Evolutionary conservation across 1,284 basidiomycete species (phyloP), one percentile per base, ranked within the genome.

Genomic region (Naganishia albida): DNA sequence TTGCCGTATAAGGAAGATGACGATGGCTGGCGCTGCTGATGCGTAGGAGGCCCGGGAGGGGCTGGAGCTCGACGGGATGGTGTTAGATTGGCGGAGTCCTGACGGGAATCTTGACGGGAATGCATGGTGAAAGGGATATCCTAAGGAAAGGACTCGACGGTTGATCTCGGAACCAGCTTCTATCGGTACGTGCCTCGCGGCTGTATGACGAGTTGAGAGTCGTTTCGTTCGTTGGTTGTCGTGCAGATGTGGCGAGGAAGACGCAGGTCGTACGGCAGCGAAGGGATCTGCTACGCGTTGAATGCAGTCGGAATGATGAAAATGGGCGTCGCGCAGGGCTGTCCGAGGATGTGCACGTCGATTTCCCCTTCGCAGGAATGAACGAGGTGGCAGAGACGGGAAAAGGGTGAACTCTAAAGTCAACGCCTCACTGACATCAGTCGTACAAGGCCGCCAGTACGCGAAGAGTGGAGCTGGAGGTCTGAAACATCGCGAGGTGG

Each of bases 41-140:
- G 57, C 23, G 23, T 28, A 13, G 39, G 54, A 28, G 57, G 25
- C 34, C 34, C 34, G 39, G 44, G 46, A 28, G 57, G 57, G 3
- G 57, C 57, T 28, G 64, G 64, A 13, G 66, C 66, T 18, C 66
- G 54, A 50, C 66, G 46, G 34, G 66, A 67, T 43, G 66, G 66
- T 28, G 62, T 67, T 55, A 67, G 50, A 39, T 59, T 65, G 48
- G 46, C 25, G 10, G 57, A 60, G 6, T 60, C 57, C 26, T 60
- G 57, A 20, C 57, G 57, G 20, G 57, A 60, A 49, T 60, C 57
- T 40, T 60, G 57, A 20, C 57, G 57, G 20, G 57, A 60, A 49
- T 60, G 57, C 57, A 60, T 60, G 23, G 6, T 49, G 25, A 50
- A 26, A 56, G 23, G 40, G 40, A 56, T 56, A 18, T 23, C 42